A percentile compares a stretch with the other conserved stretches of the same genome.
These are phyloP conservation scores for Phoma sp. DNA, from an alignment of 2,329 filamentous ascomycete genomes.

Conservation along the genomic window DNA sequence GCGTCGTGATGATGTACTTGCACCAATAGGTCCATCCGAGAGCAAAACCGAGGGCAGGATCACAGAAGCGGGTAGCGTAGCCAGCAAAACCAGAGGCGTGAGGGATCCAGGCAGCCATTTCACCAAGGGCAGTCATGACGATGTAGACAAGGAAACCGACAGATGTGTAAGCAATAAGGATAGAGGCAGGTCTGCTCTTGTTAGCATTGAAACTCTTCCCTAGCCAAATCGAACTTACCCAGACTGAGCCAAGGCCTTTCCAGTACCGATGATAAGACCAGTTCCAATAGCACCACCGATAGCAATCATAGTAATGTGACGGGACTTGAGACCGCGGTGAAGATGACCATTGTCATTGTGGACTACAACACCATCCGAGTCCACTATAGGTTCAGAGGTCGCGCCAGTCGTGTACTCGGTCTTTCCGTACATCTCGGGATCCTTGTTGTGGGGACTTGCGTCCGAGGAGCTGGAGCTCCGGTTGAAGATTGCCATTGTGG, in stretches of 20 bases:
- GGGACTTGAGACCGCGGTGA: slow-evolving; percentile 61
- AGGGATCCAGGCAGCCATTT: slow-evolving; percentile 86
- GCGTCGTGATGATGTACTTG: slow-evolving; percentile 85
- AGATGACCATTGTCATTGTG: slow-evolving; percentile 49
- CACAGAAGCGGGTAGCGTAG: slow-evolving; percentile 80
- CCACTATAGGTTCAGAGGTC: slow-evolving; percentile 14
- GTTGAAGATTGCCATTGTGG: slow-evolving; percentile 40
- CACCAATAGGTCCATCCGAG: slow-evolving; percentile 70
- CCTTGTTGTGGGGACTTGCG: slow-evolving; percentile 31
- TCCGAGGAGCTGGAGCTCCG: slow-evolving; percentile 39
- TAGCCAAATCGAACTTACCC: slow-evolving; percentile 40
- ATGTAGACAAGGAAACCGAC: slow-evolving; percentile 78
- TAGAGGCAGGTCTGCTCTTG: slow-evolving; percentile 63
- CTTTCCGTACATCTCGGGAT: slow-evolving; percentile 34
- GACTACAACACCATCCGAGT: slow-evolving; percentile 35
- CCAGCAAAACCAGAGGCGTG: slow-evolving; percentile 81
- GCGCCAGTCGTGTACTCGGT: slow-evolving; percentile 30
- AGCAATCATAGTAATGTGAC: slow-evolving; percentile 70
- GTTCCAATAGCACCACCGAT: slow-evolving; percentile 78
- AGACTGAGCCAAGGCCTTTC: slow-evolving; percentile 58
- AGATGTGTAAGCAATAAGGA: slow-evolving; percentile 74
- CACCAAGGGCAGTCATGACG: slow-evolving; percentile 82
- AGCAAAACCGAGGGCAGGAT: slow-evolving; percentile 81
- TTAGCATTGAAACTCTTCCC: slow-evolving; percentile 22
- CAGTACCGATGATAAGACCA: slow-evolving; percentile 74